Base-by-base conservation (phyloP, 129 eudicot species). In the Chrysanthemum lavandulifolium region DNA sequence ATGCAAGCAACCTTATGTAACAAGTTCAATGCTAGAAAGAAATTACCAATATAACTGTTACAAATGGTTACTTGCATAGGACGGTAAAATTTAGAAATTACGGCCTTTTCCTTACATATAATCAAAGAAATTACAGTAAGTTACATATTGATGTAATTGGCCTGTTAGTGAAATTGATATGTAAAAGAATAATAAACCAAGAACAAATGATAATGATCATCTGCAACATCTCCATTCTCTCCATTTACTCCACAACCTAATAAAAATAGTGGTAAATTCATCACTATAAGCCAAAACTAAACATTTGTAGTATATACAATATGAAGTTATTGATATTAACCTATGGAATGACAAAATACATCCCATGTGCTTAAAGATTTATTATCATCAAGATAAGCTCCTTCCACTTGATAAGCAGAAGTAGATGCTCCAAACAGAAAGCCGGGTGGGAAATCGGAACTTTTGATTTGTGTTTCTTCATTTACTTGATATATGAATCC, bases 361-460 rank as follows among this genome's bases (percentile, higher is more conserved):
- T 89, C 96, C 95, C 95, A 88, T 50, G 75, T 80, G 79, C 80
- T 82, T 4, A 85, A 76, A 2, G 86, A 45, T 60, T 80, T 89
- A 13, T 80, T 81, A 88, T 83, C 91, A 71, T 83, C 91, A 68
- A 81, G 76, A 75, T 33, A 68, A 23, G 87, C 96, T 48, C 96
- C 96, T 89, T 86, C 96, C 53, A 82, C 96, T 75, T 87, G 93
- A 65, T 90, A 86, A 73, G 96, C 92, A 67, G 96, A 86, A 68
- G 84, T 82, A 47, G 87, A 88, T 67, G 90, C 85, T 81, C 23
- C 93, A 74, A 87, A 90, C 71, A 82, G 74, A 77, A 90, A 90
- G 55, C 85, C 87, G 54, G 43, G 27, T 50, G 96, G 87, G 47
- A 89, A 89, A 51, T 84, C 83, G 21, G 89, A 84, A 75, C 84